Evolutionary conservation across 495 filamentous ascomycete species (phyloP), one percentile per base, ranked within the genome.

Genomic region (Emericellopsis terricola): DNA sequence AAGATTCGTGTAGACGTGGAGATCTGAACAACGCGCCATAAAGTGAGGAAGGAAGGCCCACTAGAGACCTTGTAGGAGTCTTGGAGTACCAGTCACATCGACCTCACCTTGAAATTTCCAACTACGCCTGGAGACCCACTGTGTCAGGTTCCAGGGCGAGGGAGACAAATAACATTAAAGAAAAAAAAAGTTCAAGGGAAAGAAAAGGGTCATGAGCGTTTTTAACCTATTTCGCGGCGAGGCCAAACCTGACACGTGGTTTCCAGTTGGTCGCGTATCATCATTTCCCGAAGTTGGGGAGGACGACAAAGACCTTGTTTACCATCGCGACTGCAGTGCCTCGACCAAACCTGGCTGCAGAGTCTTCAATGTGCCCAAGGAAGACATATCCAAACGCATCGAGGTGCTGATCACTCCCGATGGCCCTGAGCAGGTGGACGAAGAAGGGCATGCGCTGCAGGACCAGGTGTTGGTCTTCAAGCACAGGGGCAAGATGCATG

Each of bases 391-490:
- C 3, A 55, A 57, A 30, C 45, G 61, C 26, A 44, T 62, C 1
- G 60, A 71, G 14, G 41, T 52, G 2, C 2, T 3, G 2, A 26
- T 35, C 27, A 9, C n/a, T n/a, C 20, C 15, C 6, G 33, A 35
- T 10, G 33, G 13, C n/a, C 57, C 59, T 1, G 32, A 45, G 11
- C 36, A 44, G 31, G 40, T 18, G 2, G 42, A 36, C 1, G 28
- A 42, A 8, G 34, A 40, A n/a, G 37, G 40, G 3, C 50, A 48
- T 7, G 58, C 65, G 9, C 36, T 73, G 40, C 60, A 58, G 15
- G 65, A 73, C 19, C 68, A 75, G 37, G 66, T 73, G 0, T 47
- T 75, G 9, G 59, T 75, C 0, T 75, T 73, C 36, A 56, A 59
- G 41, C 69, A 66, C 16, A 60, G 59, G 36, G 68, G 62, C 16